Conservation (phyloP, 2,329 filamentous ascomycete genomes). For the Sclerotinia nivalis region DNA sequence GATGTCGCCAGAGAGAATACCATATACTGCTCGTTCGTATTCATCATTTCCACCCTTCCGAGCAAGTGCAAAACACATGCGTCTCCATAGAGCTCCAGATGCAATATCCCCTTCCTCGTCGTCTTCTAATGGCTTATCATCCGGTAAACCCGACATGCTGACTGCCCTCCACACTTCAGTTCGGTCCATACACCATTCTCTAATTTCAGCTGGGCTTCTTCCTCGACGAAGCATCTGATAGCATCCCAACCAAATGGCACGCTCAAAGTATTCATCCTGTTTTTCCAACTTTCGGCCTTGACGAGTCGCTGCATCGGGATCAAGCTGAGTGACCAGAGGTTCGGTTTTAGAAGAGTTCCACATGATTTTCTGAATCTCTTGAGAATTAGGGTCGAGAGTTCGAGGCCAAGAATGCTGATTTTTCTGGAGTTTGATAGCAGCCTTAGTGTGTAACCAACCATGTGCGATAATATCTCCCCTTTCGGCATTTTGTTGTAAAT, state of each 20-base stretch:
- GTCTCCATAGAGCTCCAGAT: conserved; percentile 68
- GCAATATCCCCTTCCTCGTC: conserved; percentile 49
- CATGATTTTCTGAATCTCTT: conserved; percentile 56
- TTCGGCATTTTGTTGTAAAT: conserved; percentile 74
- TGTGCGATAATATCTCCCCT: conserved; percentile 79
- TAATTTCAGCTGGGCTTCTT: conserved; percentile 70
- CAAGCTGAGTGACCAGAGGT: conserved; percentile 79
- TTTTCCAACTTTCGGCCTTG: conserved; percentile 75
- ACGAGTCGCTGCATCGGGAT: conserved; percentile 84
- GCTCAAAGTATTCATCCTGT: conserved; percentile 85
- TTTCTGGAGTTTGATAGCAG: conserved; percentile 88
- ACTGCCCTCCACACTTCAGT: conserved; percentile 89
- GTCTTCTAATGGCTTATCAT: conserved; percentile 50
- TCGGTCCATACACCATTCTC: conserved; percentile 81
- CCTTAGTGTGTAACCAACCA: conserved; percentile 90
- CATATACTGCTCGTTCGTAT: conserved; percentile 88
- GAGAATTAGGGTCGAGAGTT: conserved; percentile 62
- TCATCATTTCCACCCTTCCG: conserved; percentile 69
- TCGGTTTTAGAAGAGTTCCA: conserved; percentile 59
- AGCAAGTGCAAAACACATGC: conserved; percentile 72
- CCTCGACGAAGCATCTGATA: conserved; percentile 90
- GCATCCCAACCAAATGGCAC: conserved; percentile 88
- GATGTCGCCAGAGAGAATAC: conserved; percentile 82
- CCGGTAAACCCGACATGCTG: conserved; percentile 72
- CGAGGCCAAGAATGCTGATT: conserved; percentile 68